A percentile compares a stretch with the other conserved stretches of the same genome.
Conservation (phyloP, 192 early-diverging fungal genomes). For the Podila verticillata region DNA sequence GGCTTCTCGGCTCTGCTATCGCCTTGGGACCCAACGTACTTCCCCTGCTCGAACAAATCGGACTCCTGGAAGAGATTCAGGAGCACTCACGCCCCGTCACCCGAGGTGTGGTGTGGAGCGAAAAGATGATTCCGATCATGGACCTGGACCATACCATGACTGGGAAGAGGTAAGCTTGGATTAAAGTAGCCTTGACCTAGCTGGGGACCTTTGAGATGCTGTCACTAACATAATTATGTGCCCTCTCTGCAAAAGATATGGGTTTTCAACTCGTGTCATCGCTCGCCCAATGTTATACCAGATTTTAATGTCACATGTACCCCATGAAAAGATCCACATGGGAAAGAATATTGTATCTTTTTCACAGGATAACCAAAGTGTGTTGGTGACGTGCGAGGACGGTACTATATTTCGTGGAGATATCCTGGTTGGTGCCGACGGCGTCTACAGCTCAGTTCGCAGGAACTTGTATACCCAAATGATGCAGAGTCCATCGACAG, state of each 20-base stretch:
- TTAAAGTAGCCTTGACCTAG: not conserved
- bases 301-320: conserved; percentile 21
- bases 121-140: conserved; percentile 33
- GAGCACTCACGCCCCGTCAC: conserved; percentile 16
- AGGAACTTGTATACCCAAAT: conserved; percentile 15
- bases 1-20: conserved; percentile 23
- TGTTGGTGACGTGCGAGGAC: conserved; percentile 9
- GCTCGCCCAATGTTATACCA: conserved; percentile 22
- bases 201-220: not conserved
- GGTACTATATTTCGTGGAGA: conserved; percentile 13
- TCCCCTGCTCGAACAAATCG: conserved; percentile 22
- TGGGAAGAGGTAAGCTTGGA: conserved; percentile 13
- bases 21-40: conserved; percentile 28
- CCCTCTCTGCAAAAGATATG: conserved; percentile 15
- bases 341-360: conserved; percentile 18
- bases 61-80: conserved; percentile 21
- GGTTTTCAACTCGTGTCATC: conserved; percentile 26
- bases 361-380: not conserved
- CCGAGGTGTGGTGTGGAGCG: conserved; percentile 31
- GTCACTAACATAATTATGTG: not conserved
- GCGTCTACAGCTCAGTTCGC: conserved; percentile 18
- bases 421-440: conserved; percentile 33
- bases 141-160: conserved; percentile 25
- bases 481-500: not conserved
- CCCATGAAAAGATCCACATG: conserved; percentile 5